phyloP scores from a whole-genome alignment of 2,329 filamentous ascomycete species.

The Pyrenochaeta sp. region DNA sequence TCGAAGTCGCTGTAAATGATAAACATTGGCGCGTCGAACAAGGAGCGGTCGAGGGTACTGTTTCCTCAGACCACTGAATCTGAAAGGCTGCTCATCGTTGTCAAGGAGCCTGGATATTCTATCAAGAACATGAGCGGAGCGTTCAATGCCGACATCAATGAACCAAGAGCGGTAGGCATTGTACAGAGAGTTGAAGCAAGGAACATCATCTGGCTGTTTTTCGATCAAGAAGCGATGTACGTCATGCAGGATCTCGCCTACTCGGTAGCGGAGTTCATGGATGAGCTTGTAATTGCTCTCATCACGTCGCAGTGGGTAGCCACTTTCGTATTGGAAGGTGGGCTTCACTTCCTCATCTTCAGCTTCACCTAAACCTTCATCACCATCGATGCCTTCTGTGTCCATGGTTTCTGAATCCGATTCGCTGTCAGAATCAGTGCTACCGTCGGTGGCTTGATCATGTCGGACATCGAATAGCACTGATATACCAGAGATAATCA shows the following conservation, averaged over 20 bases:
- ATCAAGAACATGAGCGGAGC: conserved; percentile 92
- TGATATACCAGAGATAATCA: conserved; percentile 91
- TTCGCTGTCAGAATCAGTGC: conserved; percentile 61
- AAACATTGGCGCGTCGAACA: conserved; percentile 90
- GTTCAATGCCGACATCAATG: conserved; percentile 94
- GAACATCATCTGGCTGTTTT: conserved; percentile 93
- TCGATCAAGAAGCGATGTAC: conserved; percentile 84
- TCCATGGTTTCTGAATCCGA: conserved; percentile 52
- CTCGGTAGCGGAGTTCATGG: conserved; percentile 79
- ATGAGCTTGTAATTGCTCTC: conserved; percentile 73
- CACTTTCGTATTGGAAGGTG: conserved; percentile 87
- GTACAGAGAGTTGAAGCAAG: conserved; percentile 92
- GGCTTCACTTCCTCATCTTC: conserved; percentile 85
- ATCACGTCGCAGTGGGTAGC: conserved; percentile 76
- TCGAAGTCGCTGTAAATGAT: conserved; percentile 91
- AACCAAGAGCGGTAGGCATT: conserved; percentile 96
- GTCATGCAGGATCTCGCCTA: conserved; percentile 81
- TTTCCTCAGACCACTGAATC: conserved; percentile 91
- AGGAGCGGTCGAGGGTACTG: conserved; percentile 92
- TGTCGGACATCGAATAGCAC: conserved; percentile 81
- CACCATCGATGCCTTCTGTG: conserved; percentile 57
- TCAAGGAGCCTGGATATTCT: conserved; percentile 84
- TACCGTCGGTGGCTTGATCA: conserved; percentile 42
- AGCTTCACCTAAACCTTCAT: conserved; percentile 67
- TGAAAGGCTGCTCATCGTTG: conserved; percentile 90